Evolutionary conservation across 352 stramenopile species (phyloP).

Genomic region (Phytophthora sp.): DNA sequence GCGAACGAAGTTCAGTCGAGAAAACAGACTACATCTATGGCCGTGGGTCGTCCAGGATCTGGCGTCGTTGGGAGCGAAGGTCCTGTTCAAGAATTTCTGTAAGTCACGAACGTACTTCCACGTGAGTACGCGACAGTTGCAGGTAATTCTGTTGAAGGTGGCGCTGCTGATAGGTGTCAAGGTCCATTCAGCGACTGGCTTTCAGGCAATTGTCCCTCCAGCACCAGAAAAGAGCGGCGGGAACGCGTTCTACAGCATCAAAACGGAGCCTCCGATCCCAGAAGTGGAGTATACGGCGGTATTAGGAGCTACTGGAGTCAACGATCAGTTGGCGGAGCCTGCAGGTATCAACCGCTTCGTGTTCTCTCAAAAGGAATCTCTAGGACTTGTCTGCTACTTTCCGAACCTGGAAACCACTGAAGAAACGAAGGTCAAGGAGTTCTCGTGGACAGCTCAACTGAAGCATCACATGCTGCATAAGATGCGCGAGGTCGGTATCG

Average conservation of each 20-base stretch:
- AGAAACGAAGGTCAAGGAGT: conserved; percentile 69
- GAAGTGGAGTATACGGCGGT: conserved; percentile 68
- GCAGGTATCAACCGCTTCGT: conserved; percentile 73
- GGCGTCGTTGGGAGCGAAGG: conserved; percentile 70
- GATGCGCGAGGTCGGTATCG: conserved; percentile 61
- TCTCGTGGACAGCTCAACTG: conserved; percentile 80
- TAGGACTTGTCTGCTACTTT: conserved; percentile 83
- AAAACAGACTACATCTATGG: conserved; percentile 86
- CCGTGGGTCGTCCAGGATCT: conserved; percentile 83
- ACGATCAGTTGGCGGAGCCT: conserved; percentile 58
- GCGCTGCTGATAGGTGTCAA: conserved; percentile 68
- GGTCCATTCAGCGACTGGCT: conserved; percentile 58
- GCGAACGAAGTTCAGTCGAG: conserved; percentile 70
- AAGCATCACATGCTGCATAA: conserved; percentile 74
- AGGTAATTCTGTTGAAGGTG: conserved; percentile 83
- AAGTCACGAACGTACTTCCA: conserved; percentile 78
- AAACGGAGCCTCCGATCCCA: conserved; percentile 69
- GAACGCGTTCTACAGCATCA: conserved; percentile 61
- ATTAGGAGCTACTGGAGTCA: conserved; percentile 57
- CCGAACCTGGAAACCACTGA: conserved; percentile 64
- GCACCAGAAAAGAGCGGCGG: conserved; percentile 30
- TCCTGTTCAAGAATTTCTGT: conserved; percentile 76
- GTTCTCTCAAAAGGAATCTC: conserved; percentile 71
- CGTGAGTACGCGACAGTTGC: conserved; percentile 77
- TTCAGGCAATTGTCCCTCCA: conserved; percentile 47